phyloP scores from a whole-genome alignment of 192 early-diverging fungal species.

The Coemansia sp. region DNA sequence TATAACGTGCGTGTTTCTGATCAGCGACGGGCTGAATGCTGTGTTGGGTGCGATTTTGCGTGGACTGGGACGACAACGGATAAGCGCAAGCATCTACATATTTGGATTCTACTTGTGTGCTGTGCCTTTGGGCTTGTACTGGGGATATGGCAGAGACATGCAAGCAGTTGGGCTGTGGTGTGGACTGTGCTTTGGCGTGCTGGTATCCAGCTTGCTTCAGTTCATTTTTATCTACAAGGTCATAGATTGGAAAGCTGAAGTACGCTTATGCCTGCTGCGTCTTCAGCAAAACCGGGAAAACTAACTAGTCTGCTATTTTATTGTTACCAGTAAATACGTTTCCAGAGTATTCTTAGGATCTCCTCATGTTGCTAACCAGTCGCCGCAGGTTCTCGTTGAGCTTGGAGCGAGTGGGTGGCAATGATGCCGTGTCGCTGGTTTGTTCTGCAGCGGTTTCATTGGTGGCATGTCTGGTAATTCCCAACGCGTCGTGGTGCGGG shows the following conservation, averaged over 20 bases:
- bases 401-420: conserved; percentile 26
- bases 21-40: conserved; percentile 56
- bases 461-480: conserved; percentile 18
- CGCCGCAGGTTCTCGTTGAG: conserved; percentile 54
- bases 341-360: not conserved
- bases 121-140: conserved; percentile 44
- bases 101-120: conserved; percentile 49
- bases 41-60: conserved; percentile 54
- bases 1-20: conserved; percentile 47
- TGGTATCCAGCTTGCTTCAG: conserved; percentile 16
- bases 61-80: conserved; percentile 48
- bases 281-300: conserved; percentile 8
- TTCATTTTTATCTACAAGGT: conserved; percentile 14
- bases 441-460: not conserved
- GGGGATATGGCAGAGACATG: conserved; percentile 32
- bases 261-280: conserved; percentile 13
- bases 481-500: conserved; percentile 22
- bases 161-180: conserved; percentile 26
- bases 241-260: conserved; percentile 34
- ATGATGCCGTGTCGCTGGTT: not conserved
- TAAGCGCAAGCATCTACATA: conserved; percentile 49
- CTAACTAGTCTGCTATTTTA: too few species aligned
- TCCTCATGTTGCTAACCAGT: conserved; percentile 52
- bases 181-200: conserved; percentile 22
- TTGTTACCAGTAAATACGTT: not conserved